Conservation (phyloP, 116 monocot genomes). For the Papilionanthe hybrid region DNA sequence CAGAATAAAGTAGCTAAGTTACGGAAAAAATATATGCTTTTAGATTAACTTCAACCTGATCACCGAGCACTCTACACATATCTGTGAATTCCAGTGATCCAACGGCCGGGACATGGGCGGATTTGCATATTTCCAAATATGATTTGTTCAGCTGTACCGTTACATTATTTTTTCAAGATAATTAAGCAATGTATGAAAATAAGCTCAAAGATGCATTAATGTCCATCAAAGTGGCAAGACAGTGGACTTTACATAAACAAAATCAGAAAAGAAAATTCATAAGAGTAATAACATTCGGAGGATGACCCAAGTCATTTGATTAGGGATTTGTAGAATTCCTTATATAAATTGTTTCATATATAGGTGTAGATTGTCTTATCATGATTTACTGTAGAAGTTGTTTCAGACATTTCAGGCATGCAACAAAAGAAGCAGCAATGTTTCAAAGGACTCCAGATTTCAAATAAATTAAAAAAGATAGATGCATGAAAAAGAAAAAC, state of each 20-base stretch:
- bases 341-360: not conserved
- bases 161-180: not conserved
- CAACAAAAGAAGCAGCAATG: not conserved
- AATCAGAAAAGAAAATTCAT: too few species aligned
- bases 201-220: not conserved
- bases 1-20: not conserved
- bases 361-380: not conserved
- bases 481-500: conserved; percentile 5
- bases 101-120: conserved; percentile 55
- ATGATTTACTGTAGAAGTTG: not conserved
- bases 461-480: not conserved
- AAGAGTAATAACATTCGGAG: not conserved
- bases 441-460: not conserved
- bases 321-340: not conserved
- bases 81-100: conserved; percentile 67
- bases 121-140: conserved; percentile 70
- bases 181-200: not conserved
- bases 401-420: not conserved
- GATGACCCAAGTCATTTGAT: not conserved
- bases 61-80: conserved; percentile 74
- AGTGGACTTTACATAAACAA: too few species aligned
- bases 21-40: not conserved
- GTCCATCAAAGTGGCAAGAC: not conserved
- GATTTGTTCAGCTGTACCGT: conserved; percentile 65
- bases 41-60: conserved; percentile 51